Evolutionary conservation across 164 flowering plant species (phyloP), one percentile per base, ranked within the genome.

Genomic region (Chimonanthus salicifolius): DNA sequence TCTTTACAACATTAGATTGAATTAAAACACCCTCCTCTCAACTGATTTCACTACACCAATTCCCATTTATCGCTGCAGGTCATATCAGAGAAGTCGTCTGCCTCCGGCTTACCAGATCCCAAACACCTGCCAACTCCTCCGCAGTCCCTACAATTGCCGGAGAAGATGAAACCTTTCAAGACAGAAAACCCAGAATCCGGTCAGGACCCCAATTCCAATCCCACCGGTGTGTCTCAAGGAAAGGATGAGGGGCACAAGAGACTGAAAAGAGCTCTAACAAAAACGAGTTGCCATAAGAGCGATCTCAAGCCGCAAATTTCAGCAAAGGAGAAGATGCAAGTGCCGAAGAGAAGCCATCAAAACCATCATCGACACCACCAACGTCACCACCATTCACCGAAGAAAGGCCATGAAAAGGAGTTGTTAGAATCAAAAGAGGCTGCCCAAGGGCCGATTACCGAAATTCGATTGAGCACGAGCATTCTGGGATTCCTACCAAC

Each of bases 21-120:
- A 33, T 33, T 33, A 33, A 33, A 33, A 33, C 33, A 33, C 33
- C 33, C 33, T 33, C 15, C 2, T 0, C 11, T 54, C 60, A 10
- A 10, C 15, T 13, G n/a, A 3, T 54, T 13, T 46, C 6, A 66
- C 49, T 0, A 54, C 44, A 15, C 16, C n/a, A 62, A 2, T 49
- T 7, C 10, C 68, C 8, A 16, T n/a, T 16, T 69, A 7, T 21
- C 51, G 47, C 33, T 18, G 49, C 78, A 79, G 82, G 77, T 68
- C 50, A 49, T 73, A 43, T 69, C 72, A 62, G 71, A 72, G 60
- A 54, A 69, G 62, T 71, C 75, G 48, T 47, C 33, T 48, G 54
- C 50, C 3, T 69, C 67, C 43, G n/a, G 54, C 47, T 60, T 62
- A 48, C 60, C 62, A 8, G n/a, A 50, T 50, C 51, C 62, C 62